A percentile compares a stretch with the other conserved stretches of the same genome.
Conservation (phyloP, 805 yeast species). For the Cyberlindnera saturnus region DNA sequence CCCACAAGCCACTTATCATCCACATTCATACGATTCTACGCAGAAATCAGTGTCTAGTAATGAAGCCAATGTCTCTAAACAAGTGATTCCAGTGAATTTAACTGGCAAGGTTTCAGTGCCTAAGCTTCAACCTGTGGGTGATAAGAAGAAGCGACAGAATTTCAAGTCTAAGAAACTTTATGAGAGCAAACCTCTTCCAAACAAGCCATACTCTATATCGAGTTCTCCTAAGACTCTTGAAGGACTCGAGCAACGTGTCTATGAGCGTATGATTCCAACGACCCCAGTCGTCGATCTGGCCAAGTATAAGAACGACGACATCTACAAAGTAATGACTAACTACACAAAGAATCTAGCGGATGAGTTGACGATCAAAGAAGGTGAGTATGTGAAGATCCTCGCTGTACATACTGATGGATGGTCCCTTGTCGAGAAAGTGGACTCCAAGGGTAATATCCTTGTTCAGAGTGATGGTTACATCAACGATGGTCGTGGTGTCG, state of each 20-base stretch:
- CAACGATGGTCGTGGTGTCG: slow-evolving; percentile 34
- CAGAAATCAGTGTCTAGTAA: slow-evolving; percentile 3
- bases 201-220: slow-evolving; percentile 4
- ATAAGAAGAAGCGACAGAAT: slow-evolving; percentile 1
- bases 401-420: slow-evolving; percentile 40
- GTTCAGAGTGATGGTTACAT: slow-evolving; percentile 19
- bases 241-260: slow-evolving; percentile 17
- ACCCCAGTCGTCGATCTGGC: slow-evolving; percentile 14
- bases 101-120: slow-evolving; percentile 7
- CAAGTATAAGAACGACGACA: slow-evolving; percentile 5
- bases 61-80: slow-evolving; percentile 6
- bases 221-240: slow-evolving; percentile 2
- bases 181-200: slow-evolving; percentile 20
- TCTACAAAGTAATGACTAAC: slow-evolving; percentile 18
- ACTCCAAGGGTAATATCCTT: slow-evolving; percentile 16
- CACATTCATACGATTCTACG: slow-evolving; percentile 4
- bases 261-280: slow-evolving; percentile 14
- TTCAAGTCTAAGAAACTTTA: background rate
- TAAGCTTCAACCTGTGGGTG: slow-evolving; percentile 10
- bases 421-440: slow-evolving; percentile 35
- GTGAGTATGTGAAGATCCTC: slow-evolving; percentile 29
- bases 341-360: slow-evolving; percentile 31
- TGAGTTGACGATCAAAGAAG: slow-evolving; percentile 27
- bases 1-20: slow-evolving; percentile 14
- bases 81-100: slow-evolving; percentile 8